phyloP scores from a whole-genome alignment of 23 red algal species.

The Gracilaria gracilis region DNA sequence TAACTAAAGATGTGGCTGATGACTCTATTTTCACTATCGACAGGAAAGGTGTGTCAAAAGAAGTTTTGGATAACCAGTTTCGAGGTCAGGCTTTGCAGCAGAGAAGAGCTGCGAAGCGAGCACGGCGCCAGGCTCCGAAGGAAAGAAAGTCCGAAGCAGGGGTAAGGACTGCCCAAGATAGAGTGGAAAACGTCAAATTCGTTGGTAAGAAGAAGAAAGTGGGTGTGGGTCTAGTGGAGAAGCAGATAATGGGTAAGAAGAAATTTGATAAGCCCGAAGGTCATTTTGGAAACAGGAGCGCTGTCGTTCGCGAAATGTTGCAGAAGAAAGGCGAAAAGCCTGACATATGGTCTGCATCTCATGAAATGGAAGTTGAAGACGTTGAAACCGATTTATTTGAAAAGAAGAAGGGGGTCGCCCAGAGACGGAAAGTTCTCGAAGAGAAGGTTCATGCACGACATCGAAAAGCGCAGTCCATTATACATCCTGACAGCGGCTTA shows the following conservation, averaged over 20 bases:
- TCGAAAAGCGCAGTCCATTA: conserved; percentile 5
- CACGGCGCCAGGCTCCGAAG: conserved; percentile 51
- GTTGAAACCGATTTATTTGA: background rate
- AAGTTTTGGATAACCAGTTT: conserved; percentile 42
- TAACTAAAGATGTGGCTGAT: conserved; percentile 34
- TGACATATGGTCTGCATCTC: conserved; percentile 37
- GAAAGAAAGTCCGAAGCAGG: conserved; percentile 50
- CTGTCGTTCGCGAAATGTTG: conserved; percentile 10
- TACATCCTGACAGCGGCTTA: conserved; percentile 45
- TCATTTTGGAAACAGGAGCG: conserved; percentile 66
- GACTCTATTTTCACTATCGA: conserved; percentile 37
- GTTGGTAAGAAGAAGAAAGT: conserved; percentile 48
- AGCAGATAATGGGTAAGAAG: conserved; percentile 38
- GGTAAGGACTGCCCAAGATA: background rate
- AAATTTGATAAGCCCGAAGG: conserved; percentile 63
- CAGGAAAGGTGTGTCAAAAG: conserved; percentile 45
- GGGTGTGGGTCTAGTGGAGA: conserved; percentile 11
- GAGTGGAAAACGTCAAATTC: background rate
- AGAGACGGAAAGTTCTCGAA: conserved; percentile 37
- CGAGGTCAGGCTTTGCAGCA: conserved; percentile 39
- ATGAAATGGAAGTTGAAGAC: background rate
- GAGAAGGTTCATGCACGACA: conserved; percentile 21
- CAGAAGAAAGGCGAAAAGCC: conserved; percentile 24
- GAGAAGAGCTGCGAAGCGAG: conserved; percentile 56
- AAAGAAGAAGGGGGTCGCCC: background rate